Percentiles rank a stretch among this genome's conserved stretches.
These are phyloP conservation scores for Pyricularia grisea DNA, from an alignment of 2,329 filamentous ascomycete genomes.

Conservation along the genomic window DNA sequence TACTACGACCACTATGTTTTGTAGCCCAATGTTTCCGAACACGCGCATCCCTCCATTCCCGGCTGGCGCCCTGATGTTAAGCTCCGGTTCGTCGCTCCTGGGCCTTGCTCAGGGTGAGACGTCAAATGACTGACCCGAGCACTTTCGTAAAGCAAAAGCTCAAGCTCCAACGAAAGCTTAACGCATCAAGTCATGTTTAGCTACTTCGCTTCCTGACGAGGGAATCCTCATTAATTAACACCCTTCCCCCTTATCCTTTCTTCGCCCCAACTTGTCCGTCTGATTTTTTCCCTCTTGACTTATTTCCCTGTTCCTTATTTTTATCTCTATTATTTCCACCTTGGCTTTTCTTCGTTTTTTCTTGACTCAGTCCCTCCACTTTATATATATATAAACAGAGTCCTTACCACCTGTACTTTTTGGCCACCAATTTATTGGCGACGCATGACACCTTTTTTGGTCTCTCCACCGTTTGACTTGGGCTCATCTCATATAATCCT, in stretches of 20 bases:
- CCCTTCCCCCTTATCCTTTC: not conserved
- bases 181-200: conserved; percentile 1
- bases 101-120: conserved; percentile 2
- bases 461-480: not conserved
- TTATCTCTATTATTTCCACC: not conserved
- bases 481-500: not conserved
- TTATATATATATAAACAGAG: conserved; percentile 4
- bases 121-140: conserved; percentile 4
- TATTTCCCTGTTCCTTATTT: conserved; percentile 6
- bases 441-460: not conserved
- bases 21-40: conserved; percentile 1
- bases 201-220: not conserved
- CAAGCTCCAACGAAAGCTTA: conserved; percentile 2
- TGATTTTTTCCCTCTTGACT: conserved; percentile 6
- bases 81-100: conserved; percentile 6
- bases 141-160: conserved; percentile 4
- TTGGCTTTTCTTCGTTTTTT: conserved; percentile 13
- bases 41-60: not conserved
- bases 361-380: conserved; percentile 7
- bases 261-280: not conserved
- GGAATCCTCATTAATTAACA: conserved; percentile 5
- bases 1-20: not conserved
- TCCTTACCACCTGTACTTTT: not conserved
- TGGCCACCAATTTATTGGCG: not conserved
- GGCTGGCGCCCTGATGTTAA: conserved; percentile 3